phyloP scores from a whole-genome alignment of 2,329 filamentous ascomycete species.

The Botrytis porri region DNA sequence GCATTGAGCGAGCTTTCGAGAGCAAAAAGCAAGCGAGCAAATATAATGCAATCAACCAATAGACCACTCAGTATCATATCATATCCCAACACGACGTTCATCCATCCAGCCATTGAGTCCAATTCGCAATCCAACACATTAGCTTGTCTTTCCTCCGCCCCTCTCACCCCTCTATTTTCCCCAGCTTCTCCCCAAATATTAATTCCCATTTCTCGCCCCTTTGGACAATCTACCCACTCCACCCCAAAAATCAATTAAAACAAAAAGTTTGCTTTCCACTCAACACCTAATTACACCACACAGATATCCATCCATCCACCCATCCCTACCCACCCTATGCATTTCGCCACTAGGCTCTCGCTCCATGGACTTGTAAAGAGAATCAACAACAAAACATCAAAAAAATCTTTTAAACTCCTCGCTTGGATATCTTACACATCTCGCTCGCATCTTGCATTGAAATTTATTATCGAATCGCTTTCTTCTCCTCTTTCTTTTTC shows the following conservation, averaged over 20 bases:
- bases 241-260: neutral
- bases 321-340: neutral
- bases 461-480: conserved; percentile 2
- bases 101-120: conserved; percentile 6
- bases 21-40: neutral
- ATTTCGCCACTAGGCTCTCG: conserved; percentile 3
- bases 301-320: conserved; percentile 3
- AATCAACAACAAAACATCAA: neutral
- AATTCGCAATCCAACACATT: conserved; percentile 16
- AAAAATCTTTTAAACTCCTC: conserved; percentile 13
- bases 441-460: conserved; percentile 5
- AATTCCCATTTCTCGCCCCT: neutral
- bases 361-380: conserved; percentile 8
- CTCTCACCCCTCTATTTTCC: neutral
- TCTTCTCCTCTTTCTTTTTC: neutral
- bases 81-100: neutral
- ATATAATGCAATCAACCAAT: conserved; percentile 11
- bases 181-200: neutral
- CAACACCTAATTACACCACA: conserved; percentile 7
- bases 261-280: neutral
- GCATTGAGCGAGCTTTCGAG: neutral
- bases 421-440: conserved; percentile 16
- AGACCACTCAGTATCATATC: neutral
- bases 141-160: neutral
- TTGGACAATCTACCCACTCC: neutral